Percentiles rank a stretch among this genome's conserved stretches.
Evolutionary conservation across 2,329 filamentous ascomycete species (phyloP).

Genomic region (Cercospora sp.): DNA sequence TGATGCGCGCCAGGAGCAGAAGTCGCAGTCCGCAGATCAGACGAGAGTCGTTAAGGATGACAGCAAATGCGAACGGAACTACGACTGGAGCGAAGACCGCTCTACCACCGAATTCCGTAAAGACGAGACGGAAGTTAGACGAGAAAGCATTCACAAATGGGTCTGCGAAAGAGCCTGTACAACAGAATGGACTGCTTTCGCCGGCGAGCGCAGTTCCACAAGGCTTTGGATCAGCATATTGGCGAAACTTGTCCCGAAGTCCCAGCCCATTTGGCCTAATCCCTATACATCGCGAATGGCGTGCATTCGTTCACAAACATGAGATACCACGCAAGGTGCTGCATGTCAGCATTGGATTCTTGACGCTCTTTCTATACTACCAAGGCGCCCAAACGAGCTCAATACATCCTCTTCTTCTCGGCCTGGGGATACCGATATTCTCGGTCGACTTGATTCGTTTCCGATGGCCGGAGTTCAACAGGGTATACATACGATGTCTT

Average conservation of each 20-base stretch:
- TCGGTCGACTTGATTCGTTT: constrained; percentile 81
- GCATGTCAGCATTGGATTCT: constrained; percentile 94
- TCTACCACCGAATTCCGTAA: constrained; percentile 17
- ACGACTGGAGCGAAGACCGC: constrained; percentile 25
- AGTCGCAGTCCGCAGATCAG: constrained; percentile 66
- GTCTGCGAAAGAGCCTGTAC: constrained; percentile 21
- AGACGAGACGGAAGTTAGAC: constrained; percentile 38
- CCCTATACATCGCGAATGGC: constrained; percentile 89
- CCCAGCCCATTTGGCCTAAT: constrained; percentile 92
- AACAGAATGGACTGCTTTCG: constrained; percentile 35
- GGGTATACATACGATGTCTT: constrained; percentile 78
- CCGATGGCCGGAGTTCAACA: constrained; percentile 76
- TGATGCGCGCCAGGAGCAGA: constrained; percentile 63
- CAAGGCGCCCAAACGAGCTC: constrained; percentile 72
- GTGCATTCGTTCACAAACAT: constrained; percentile 87
- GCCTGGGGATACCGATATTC: constrained; percentile 79
- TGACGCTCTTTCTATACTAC: constrained; percentile 83
- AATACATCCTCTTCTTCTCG: constrained; percentile 83
- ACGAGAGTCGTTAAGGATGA: constrained; percentile 27
- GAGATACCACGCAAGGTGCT: constrained; percentile 92
- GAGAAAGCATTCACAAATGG: constrained; percentile 29
- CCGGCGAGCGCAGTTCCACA: constrained; percentile 35
- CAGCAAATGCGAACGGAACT: constrained; percentile 29
- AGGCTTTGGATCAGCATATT: constrained; percentile 73
- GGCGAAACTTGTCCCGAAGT: constrained; percentile 85